Evolutionary conservation across 2,329 filamentous ascomycete genomes (phyloP).

Genomic region (Leptosphaerulina australis): DNA sequence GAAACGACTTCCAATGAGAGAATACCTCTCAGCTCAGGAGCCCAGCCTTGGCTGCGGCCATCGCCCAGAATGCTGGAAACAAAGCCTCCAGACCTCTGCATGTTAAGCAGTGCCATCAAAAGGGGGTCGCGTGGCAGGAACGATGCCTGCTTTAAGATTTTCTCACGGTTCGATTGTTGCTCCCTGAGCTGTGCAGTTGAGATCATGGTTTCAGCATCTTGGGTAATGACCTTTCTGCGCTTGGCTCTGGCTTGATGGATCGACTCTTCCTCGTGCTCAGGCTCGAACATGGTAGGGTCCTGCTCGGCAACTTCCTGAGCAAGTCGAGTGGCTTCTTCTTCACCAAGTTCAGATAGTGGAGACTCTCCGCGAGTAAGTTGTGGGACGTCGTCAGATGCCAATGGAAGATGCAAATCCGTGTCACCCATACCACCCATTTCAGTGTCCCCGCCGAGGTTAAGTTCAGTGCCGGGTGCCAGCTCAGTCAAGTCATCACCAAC

Average conservation of each 20-base stretch:
- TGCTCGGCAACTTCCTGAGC: slow-evolving; percentile 62
- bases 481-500: slow-evolving; percentile 45
- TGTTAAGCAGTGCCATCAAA: slow-evolving; percentile 83
- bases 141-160: slow-evolving; percentile 80
- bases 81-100: slow-evolving; percentile 90
- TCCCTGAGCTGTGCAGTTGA: slow-evolving; percentile 79
- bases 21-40: slow-evolving; percentile 89
- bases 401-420: slow-evolving; percentile 28
- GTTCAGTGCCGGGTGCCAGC: slow-evolving; percentile 24
- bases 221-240: slow-evolving; percentile 79
- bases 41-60: slow-evolving; percentile 79
- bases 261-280: slow-evolving; percentile 58
- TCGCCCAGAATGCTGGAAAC: slow-evolving; percentile 86
- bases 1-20: slow-evolving; percentile 84
- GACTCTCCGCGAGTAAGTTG: slow-evolving; percentile 53
- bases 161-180: slow-evolving; percentile 83
- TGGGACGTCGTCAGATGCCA: slow-evolving; percentile 10
- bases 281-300: slow-evolving; percentile 41
- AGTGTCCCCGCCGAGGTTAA: slow-evolving; percentile 48
- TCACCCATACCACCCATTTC: slow-evolving; percentile 60
- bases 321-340: slow-evolving; percentile 64
- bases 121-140: slow-evolving; percentile 89
- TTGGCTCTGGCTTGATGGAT: slow-evolving; percentile 72
- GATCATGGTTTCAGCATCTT: slow-evolving; percentile 82
- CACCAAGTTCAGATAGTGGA: slow-evolving; percentile 60